A percentile compares a stretch with the other conserved stretches of the same genome.
Conservation (phyloP, 1,139 yeast genomes). For the Suhomyces kunorum region DNA sequence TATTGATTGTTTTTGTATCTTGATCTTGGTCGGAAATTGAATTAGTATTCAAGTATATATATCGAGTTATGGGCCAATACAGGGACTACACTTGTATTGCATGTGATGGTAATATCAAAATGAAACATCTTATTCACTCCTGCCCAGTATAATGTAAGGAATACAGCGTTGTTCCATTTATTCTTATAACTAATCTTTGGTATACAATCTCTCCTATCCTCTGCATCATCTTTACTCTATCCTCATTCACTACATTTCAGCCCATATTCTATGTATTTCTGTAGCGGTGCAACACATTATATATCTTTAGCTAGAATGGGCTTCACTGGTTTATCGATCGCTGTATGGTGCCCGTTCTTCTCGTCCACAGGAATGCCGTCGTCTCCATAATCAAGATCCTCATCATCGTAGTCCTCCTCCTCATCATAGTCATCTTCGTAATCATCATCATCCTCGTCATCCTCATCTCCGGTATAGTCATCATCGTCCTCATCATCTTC, state of each 20-base stretch:
- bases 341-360: conserved; percentile 12
- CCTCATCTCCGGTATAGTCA: conserved; percentile 12
- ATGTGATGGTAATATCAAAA: no score
- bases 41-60: no score
- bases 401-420: conserved; percentile 20
- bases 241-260: not conserved
- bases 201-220: no score
- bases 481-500: conserved; percentile 14
- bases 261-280: conserved; percentile 1
- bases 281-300: not conserved
- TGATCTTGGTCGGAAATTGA: no score
- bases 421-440: conserved; percentile 14
- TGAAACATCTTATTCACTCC: no score
- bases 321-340: conserved; percentile 1
- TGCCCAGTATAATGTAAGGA: no score
- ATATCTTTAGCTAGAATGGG: conserved; percentile 5
- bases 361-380: conserved; percentile 34
- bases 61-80: no score
- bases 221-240: no score
- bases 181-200: no score
- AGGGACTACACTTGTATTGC: no score
- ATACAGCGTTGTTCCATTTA: no score
- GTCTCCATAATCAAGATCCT: conserved; percentile 32
- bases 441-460: conserved; percentile 10
- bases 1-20: no score